phyloP scores from a whole-genome alignment of 2,329 filamentous ascomycete species.

The Amylocarpus encephaloides region DNA sequence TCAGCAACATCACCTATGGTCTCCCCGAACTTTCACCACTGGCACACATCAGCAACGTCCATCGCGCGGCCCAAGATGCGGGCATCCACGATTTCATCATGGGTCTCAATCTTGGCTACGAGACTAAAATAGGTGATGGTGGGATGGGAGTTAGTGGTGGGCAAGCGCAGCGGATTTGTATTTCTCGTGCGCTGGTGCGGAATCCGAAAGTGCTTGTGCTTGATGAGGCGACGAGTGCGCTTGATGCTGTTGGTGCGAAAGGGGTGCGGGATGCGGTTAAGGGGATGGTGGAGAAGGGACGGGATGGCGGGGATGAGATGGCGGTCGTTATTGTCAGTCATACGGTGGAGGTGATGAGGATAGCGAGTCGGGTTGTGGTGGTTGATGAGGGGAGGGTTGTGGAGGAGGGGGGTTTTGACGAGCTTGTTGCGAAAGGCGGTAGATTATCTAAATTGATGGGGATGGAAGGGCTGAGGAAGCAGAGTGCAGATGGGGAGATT shows the following conservation, averaged over 20 bases:
- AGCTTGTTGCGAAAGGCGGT: constrained; percentile 38
- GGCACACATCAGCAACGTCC: constrained; percentile 40
- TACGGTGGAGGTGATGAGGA: constrained; percentile 76
- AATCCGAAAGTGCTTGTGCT: constrained; percentile 68
- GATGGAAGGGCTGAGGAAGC: neutral
- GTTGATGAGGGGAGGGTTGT: constrained; percentile 62
- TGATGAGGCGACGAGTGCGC: constrained; percentile 79
- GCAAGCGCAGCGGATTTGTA: constrained; percentile 73
- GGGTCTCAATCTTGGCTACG: constrained; percentile 64
- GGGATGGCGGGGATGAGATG: constrained; percentile 37
- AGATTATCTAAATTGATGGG: constrained; percentile 22
- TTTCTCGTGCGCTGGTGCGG: constrained; percentile 71
- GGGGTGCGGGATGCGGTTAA: constrained; percentile 58
- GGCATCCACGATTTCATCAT: constrained; percentile 72
- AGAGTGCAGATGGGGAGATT: neutral
- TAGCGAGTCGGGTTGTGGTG: constrained; percentile 68
- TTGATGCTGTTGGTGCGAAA: constrained; percentile 64
- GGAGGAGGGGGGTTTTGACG: constrained; percentile 60
- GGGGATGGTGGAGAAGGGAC: constrained; percentile 38
- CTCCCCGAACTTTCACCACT: constrained; percentile 49
- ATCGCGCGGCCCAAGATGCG: constrained; percentile 47
- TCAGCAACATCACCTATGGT: constrained; percentile 79
- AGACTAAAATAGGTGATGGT: constrained; percentile 70
- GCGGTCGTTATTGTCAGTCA: constrained; percentile 81
- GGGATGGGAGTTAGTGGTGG: constrained; percentile 71